phyloP scores from a whole-genome alignment of 106 monocot genomes.

The Dendrobium nobile region DNA sequence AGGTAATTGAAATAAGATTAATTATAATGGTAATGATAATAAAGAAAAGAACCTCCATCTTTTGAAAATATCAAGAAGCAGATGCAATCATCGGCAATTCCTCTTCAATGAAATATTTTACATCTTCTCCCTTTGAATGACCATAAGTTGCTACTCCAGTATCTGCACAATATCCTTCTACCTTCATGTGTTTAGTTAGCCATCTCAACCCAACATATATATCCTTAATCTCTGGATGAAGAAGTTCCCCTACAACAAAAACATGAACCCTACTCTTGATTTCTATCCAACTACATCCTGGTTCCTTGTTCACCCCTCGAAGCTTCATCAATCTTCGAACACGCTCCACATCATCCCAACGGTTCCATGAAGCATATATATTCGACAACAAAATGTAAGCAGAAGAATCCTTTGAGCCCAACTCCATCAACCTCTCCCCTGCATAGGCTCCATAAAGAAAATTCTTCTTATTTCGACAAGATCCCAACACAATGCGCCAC shows the following conservation, averaged over 20 bases:
- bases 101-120: conserved; percentile 7
- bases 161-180: conserved; percentile 27
- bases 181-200: conserved; percentile 40
- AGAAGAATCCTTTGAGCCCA: conserved; percentile 52
- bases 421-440: conserved; percentile 55
- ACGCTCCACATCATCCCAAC: conserved; percentile 50
- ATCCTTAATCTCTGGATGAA: conserved; percentile 34
- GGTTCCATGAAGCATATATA: conserved; percentile 49
- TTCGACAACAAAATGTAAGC: conserved; percentile 57
- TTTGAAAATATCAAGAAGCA: background rate
- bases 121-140: conserved; percentile 4
- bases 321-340: conserved; percentile 51
- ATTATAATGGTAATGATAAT: background rate
- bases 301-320: conserved; percentile 51
- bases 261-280: conserved; percentile 49
- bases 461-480: conserved; percentile 31
- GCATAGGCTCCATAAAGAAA: conserved; percentile 56
- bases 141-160: background rate
- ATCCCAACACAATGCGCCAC: conserved; percentile 69
- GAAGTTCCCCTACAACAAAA: conserved; percentile 47
- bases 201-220: conserved; percentile 34
- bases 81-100: conserved; percentile 15
- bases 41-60: background rate
- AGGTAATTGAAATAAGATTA: background rate
- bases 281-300: conserved; percentile 79